Evolutionary conservation across 495 filamentous ascomycete species (phyloP), one percentile per base, ranked within the genome.

Genomic region (Viridothelium virens): DNA sequence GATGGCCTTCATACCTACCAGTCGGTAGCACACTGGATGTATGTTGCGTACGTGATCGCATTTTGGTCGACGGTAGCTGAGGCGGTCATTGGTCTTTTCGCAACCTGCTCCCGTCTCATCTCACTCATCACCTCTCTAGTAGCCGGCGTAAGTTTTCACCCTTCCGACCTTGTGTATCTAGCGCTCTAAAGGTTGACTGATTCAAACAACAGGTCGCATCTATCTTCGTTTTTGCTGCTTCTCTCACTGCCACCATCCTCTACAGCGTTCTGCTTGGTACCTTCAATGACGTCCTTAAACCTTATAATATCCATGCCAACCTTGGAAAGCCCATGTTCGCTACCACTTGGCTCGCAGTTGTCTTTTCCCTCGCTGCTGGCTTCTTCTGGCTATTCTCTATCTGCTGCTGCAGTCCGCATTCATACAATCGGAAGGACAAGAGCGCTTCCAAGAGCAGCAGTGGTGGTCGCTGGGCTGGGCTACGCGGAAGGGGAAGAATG

Each of bases 321-420:
- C 78, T 93, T 71, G 89, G 90, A 75, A 84, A 72, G 61, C 80
- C 82, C 70, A 92, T 89, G 76, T 85, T 89, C 65, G 82, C 82
- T 34, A 77, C 83, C 3, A 83, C 86, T 61, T 97, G 93, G 93
- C 76, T 96, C 61, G 87, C 86, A 61, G 88, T 87, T 11, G 88
- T 81, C 39, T 94, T 95, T 75, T 85, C 88, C 56, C 70, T 91
- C 33, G 89, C 73, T 61, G 86, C 86, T 14, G 82, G 82, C 66
- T 70, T 96, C 70, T 96, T 96, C 87, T 97, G 93, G 93, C 79
- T 89, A 70, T 85, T 96, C 77, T 90, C 86, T 76, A 81, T 86
- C 65, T 97, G 93, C 88, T 97, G 92, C 86, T 96, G 93, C 81
- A 83, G 80, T 65, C 85, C 85, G 67, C 66, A 76, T 70, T 69